These are phyloP conservation scores for Phialemoniopsis sp. DNA, from an alignment of 2,329 filamentous ascomycete genomes.

Conservation along the genomic window DNA sequence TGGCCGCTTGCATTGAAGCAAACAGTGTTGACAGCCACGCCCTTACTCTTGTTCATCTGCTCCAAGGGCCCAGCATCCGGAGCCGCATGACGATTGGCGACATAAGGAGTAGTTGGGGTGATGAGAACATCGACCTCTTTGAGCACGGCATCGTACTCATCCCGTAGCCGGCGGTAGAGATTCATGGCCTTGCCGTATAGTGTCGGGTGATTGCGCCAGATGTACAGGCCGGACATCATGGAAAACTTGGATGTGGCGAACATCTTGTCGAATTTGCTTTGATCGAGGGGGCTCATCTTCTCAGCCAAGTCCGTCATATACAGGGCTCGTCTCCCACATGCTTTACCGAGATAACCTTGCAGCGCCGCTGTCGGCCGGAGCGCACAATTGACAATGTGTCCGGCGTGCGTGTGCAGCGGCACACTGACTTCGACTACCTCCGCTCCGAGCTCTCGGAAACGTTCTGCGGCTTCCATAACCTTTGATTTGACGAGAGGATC, in stretches of 20 bases:
- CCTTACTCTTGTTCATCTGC: slow-evolving; percentile 36
- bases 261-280: slow-evolving; percentile 18
- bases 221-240: too few relatives aligned
- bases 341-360: slow-evolving; percentile 29
- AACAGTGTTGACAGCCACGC: slow-evolving; percentile 38
- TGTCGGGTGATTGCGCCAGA: slow-evolving; percentile 4
- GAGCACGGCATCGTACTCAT: slow-evolving; percentile 42
- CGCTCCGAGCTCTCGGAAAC: slow-evolving; percentile 23
- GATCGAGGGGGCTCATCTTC: slow-evolving; percentile 41
- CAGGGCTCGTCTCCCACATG: slow-evolving; percentile 32
- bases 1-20: slow-evolving; percentile 47
- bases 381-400: slow-evolving; percentile 42
- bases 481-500: not conserved
- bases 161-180: slow-evolving; percentile 37
- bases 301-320: slow-evolving; percentile 38
- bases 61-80: slow-evolving; percentile 31
- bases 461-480: not conserved
- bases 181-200: slow-evolving; percentile 40
- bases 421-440: slow-evolving; percentile 38
- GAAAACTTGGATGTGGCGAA: slow-evolving; percentile 6
- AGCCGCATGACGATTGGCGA: slow-evolving; percentile 9
- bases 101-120: slow-evolving; percentile 40
- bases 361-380: slow-evolving; percentile 28
- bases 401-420: slow-evolving; percentile 40
- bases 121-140: slow-evolving; percentile 41